Base-by-base conservation (phyloP, 148 eudicot genomes). In the Silene conica region DNA sequence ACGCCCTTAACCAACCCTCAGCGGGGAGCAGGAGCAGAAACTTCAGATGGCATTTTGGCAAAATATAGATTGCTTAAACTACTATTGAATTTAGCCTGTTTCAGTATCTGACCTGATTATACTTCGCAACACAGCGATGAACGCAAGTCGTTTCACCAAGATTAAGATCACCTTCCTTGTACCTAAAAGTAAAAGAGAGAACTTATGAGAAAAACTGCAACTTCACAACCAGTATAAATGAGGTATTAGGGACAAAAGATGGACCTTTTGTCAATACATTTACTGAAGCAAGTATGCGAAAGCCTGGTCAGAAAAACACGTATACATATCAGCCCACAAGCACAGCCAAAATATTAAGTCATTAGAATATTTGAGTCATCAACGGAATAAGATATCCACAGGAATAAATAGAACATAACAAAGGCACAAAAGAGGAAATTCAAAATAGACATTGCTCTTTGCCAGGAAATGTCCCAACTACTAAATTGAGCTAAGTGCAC, bases 51-150 rank as follows among this genome's bases (percentile, higher is more conserved):
- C n/a, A 14, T 26, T n/a, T 63, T 26, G n/a, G 38, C 38, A 4
- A 22, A 63, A 14, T 4, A 25, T 25, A 63, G 41, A 26, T 31
- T 9, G 38, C n/a, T 63, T 13, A 15, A 63, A 63, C 66, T 63
- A 63, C 20, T 31, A 31, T 31, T 64, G 12, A 3, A 67, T 8
- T 22, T 31, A n/a, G 21, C 5, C 22, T 3, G 25, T 34, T 63
- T n/a, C 8, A 9, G 26, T 45, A 19, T 69, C 45, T 23, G 18
- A 62, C 71, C 52, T 43, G 38, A 74, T 73, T 81, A 89, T 90
- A 93, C 76, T 90, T 93, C 20, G 91, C 83, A 61, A 91, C 98
- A 78, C 98, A 89, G n/a, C 98, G 92, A 81, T 93, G 89, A 50
- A 90, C 72, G 83, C 98, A 93, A 43, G 77, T 86, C 77, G 63